Evolutionary conservation across 371 early-diverging fungal genomes (phyloP).

Genomic region (Coemansia sp.): DNA sequence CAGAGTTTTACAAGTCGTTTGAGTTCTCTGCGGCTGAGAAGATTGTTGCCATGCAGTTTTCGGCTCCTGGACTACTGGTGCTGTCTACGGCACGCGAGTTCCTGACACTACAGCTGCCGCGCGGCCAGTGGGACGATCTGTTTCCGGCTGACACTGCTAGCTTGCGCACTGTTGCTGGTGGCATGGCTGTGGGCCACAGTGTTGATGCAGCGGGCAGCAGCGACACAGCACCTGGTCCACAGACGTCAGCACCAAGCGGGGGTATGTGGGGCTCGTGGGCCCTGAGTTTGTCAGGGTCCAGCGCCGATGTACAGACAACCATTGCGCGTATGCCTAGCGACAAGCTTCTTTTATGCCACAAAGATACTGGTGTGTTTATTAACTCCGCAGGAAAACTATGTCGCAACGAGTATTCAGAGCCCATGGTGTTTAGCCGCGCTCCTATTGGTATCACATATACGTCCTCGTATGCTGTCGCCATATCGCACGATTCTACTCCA

Average conservation of each 20-base stretch:
- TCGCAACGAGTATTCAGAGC: slow-evolving; percentile 40
- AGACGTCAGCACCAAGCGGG: slow-evolving; percentile 13
- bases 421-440: slow-evolving; percentile 42
- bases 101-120: slow-evolving; percentile 49
- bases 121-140: slow-evolving; percentile 54
- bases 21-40: slow-evolving; percentile 47
- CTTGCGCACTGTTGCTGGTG: slow-evolving; percentile 46
- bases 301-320: slow-evolving; percentile 31
- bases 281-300: slow-evolving; percentile 42
- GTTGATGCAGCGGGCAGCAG: neutral
- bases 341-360: slow-evolving; percentile 50
- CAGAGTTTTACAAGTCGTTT: slow-evolving; percentile 59
- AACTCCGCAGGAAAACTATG: slow-evolving; percentile 53
- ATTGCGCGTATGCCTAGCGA: slow-evolving; percentile 52
- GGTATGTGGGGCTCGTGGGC: slow-evolving; percentile 52
- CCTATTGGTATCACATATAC: slow-evolving; percentile 50
- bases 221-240: neutral
- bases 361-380: slow-evolving; percentile 52
- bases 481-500: slow-evolving; percentile 25
- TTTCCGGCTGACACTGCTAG: slow-evolving; percentile 53
- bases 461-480: slow-evolving; percentile 48
- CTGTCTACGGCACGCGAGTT: slow-evolving; percentile 52
- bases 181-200: slow-evolving; percentile 6
- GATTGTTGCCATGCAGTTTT: slow-evolving; percentile 50
- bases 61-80: slow-evolving; percentile 38